Conservation (phyloP, 768 basidiomycete genomes). For the Gymnopilus junonius region DNA sequence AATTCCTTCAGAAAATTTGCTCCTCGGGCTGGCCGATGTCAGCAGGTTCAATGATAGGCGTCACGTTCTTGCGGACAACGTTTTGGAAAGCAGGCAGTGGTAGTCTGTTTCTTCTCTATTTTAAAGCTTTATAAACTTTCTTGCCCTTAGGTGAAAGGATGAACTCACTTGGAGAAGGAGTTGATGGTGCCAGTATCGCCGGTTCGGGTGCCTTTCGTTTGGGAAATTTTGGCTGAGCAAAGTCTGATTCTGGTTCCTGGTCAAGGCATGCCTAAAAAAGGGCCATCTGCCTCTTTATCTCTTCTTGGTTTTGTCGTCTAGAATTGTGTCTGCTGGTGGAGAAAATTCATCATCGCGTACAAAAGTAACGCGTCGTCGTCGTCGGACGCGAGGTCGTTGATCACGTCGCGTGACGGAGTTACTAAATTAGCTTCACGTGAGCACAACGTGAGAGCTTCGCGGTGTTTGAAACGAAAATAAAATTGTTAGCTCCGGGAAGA, state of each 20-base stretch:
- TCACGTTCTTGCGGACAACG: background rate
- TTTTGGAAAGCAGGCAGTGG: conserved; percentile 18
- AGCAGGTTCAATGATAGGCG: background rate
- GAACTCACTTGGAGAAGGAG: conserved; percentile 70
- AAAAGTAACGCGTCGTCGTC: background rate
- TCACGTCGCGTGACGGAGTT: conserved; percentile 12
- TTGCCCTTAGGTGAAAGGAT: background rate
- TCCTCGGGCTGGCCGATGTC: conserved; percentile 8
- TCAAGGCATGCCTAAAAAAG: conserved; percentile 51
- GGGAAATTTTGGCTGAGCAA: conserved; percentile 38
- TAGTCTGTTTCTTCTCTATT: conserved; percentile 45
- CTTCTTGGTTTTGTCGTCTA: conserved; percentile 47
- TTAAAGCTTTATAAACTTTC: background rate
- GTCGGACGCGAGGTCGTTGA: background rate
- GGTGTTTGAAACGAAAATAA: background rate
- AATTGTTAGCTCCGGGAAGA: background rate
- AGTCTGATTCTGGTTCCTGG: conserved; percentile 35
- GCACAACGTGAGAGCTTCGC: conserved; percentile 6
- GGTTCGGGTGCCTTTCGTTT: conserved; percentile 50
- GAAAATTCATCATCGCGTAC: conserved; percentile 54
- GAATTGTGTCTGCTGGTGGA: conserved; percentile 43
- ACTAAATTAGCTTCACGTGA: conserved; percentile 8
- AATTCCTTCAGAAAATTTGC: conserved; percentile 57
- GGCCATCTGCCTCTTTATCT: conserved; percentile 59
- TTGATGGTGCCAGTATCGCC: conserved; percentile 53